A percentile compares a stretch with the other conserved stretches of the same genome.
These are phyloP conservation scores for Saxophila tyrrhenica DNA, from an alignment of 495 filamentous ascomycete species.

Conservation along the genomic window DNA sequence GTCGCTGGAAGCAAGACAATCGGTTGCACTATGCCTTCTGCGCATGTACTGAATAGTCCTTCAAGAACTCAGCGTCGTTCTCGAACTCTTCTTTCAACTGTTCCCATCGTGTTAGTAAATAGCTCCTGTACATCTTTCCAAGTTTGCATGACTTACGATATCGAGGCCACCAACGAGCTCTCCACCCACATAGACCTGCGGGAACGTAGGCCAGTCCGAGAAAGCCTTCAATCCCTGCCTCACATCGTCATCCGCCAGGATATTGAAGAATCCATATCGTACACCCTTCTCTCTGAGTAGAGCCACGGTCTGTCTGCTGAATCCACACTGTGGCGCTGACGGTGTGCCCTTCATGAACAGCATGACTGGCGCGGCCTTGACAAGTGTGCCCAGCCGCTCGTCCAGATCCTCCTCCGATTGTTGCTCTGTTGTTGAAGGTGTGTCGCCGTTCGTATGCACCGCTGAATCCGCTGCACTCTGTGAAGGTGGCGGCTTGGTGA, in stretches of 20 bases:
- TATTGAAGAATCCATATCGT: slow-evolving; percentile 98
- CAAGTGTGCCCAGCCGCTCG: slow-evolving; percentile 62
- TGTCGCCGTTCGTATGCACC: slow-evolving; percentile 10
- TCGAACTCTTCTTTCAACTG: slow-evolving; percentile 52
- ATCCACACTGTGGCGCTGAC: slow-evolving; percentile 83
- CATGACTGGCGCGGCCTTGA: slow-evolving; percentile 94
- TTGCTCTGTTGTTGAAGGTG: slow-evolving; percentile 37
- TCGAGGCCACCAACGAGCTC: slow-evolving; percentile 87
- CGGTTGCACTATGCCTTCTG: not conserved
- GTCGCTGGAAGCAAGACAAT: too few relatives aligned
- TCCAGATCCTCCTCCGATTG: slow-evolving; percentile 65
- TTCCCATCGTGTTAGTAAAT: not conserved
- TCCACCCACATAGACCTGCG: slow-evolving; percentile 74
- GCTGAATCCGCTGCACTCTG: slow-evolving; percentile 12
- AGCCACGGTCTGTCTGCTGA: slow-evolving; percentile 77
- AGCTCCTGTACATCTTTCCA: too few relatives aligned
- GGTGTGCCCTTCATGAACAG: slow-evolving; percentile 94
- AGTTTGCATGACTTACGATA: slow-evolving; percentile 62
- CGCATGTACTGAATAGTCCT: slow-evolving; percentile 32
- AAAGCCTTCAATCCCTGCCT: slow-evolving; percentile 90
- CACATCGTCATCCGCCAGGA: slow-evolving; percentile 93
- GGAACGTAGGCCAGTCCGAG: slow-evolving; percentile 94
- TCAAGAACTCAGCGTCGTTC: slow-evolving; percentile 63
- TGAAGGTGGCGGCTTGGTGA: slow-evolving; percentile 24
- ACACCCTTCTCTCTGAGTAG: slow-evolving; percentile 78